A percentile compares a stretch with the other conserved stretches of the same genome.
phyloP scores from a whole-genome alignment of 305 asterid species.

The Solanum hybrid region DNA sequence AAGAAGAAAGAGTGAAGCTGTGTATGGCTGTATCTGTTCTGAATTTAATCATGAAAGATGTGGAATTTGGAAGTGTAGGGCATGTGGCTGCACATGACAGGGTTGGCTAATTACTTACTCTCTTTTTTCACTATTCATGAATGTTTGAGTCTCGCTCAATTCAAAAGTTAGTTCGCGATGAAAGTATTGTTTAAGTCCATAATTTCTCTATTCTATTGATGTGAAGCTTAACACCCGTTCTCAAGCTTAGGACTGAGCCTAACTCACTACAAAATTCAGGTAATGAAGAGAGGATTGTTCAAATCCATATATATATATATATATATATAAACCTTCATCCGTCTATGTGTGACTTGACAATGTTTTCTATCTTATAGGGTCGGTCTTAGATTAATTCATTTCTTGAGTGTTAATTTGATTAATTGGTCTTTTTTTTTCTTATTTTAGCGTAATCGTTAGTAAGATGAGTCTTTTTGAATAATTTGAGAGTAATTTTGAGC shows the following conservation, averaged over 20 bases:
- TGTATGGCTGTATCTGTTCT: neutral
- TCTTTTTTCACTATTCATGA: neutral
- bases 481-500: neutral
- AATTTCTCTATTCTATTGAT: no score
- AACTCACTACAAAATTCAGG: fast-evolving
- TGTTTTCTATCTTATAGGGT: neutral
- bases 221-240: fast-evolving
- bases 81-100: neutral
- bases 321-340: no score
- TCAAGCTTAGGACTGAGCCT: neutral
- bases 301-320: no score
- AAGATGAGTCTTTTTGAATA: neutral
- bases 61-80: neutral
- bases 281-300: neutral
- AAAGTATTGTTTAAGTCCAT: no score
- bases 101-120: neutral
- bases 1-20: neutral
- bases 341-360: no score
- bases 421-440: neutral
- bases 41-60: neutral
- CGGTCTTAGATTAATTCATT: neutral
- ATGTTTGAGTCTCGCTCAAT: no score
- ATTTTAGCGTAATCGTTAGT: neutral
- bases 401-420: neutral
- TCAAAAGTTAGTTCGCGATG: fast-evolving